Conservation (phyloP, 805 yeast genomes). For the Candida endomychidarum region DNA sequence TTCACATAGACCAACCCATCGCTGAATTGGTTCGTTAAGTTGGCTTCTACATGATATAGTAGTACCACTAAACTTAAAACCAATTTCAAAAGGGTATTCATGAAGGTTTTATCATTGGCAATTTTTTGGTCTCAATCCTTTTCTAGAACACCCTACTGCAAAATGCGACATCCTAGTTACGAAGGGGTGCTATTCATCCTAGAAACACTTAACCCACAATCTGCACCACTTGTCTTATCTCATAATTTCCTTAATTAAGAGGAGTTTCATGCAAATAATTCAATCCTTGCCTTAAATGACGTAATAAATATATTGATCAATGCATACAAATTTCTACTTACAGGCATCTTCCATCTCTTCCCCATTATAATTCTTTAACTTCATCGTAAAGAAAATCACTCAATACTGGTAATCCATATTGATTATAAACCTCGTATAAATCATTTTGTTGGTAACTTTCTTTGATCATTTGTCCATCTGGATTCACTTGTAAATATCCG, state of each 20-base stretch:
- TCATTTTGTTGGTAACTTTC: conserved; percentile 57
- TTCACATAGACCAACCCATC: too few species aligned
- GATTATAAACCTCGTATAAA: conserved; percentile 52
- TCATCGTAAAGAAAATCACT: conserved; percentile 51
- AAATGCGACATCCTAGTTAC: too few species aligned
- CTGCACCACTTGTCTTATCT: background rate
- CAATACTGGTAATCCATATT: conserved; percentile 38
- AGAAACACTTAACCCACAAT: background rate
- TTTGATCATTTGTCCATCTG: conserved; percentile 52
- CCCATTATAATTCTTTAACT: conserved; percentile 19
- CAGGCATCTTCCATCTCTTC: background rate
- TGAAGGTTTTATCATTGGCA: too few species aligned
- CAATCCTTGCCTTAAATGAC: background rate
- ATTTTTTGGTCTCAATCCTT: too few species aligned
- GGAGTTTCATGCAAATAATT: conserved; percentile 1
- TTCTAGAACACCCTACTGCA: too few species aligned
- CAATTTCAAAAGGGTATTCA: too few species aligned
- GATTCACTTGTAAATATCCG: conserved; percentile 66
- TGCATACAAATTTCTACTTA: too few species aligned
- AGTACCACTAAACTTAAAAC: too few species aligned
- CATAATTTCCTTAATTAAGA: conserved; percentile 1
- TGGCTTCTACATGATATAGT: too few species aligned
- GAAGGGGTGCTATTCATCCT: too few species aligned
- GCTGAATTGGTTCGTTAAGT: too few species aligned
- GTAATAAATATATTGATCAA: background rate